A percentile compares a stretch with the other conserved stretches of the same genome.
Conservation (phyloP, 2,329 filamentous ascomycete species). For the Ascosphaera aggregata region DNA sequence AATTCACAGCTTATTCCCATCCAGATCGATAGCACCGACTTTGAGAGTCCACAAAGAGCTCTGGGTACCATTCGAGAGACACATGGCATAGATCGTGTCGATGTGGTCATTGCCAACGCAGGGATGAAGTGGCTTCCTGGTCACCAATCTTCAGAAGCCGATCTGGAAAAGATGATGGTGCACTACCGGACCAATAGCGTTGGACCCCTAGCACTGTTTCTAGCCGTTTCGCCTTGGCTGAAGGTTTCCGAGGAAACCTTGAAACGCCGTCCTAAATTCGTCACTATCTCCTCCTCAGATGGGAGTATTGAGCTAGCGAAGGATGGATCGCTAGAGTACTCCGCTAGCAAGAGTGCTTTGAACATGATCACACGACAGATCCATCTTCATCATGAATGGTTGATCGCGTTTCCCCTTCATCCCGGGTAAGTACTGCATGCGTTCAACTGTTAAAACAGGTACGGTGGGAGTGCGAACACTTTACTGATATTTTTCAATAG, state of each 20-base stretch:
- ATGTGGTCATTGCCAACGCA: slow-evolving; percentile 31
- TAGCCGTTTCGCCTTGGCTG: slow-evolving; percentile 21
- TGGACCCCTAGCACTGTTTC: slow-evolving; percentile 21
- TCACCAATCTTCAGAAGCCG: slow-evolving; percentile 2
- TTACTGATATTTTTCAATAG: slow-evolving; percentile 2
- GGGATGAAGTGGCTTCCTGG: slow-evolving; percentile 12
- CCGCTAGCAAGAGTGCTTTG: slow-evolving; percentile 19
- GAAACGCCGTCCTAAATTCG: slow-evolving; percentile 13
- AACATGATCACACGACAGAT: slow-evolving; percentile 17
- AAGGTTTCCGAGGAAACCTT: slow-evolving; percentile 7
- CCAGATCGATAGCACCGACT: slow-evolving; percentile 19
- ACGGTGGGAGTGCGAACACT: neutral
- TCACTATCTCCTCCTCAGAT: slow-evolving; percentile 15
- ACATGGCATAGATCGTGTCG: slow-evolving; percentile 20
- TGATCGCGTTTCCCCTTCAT: slow-evolving; percentile 7
- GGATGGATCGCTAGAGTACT: slow-evolving; percentile 20
- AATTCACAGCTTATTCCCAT: slow-evolving; percentile 19
- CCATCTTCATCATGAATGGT: slow-evolving; percentile 13
- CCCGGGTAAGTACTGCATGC: slow-evolving; percentile 5
- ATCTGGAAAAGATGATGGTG: slow-evolving; percentile 7
- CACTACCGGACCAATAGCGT: slow-evolving; percentile 14
- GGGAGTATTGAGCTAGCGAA: slow-evolving; percentile 6
- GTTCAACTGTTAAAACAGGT: too few relatives aligned
- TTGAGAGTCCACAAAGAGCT: slow-evolving; percentile 14
- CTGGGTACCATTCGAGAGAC: slow-evolving; percentile 10